These are phyloP conservation scores for Letharia lupina DNA, from an alignment of 495 filamentous ascomycete genomes.

Conservation along the genomic window DNA sequence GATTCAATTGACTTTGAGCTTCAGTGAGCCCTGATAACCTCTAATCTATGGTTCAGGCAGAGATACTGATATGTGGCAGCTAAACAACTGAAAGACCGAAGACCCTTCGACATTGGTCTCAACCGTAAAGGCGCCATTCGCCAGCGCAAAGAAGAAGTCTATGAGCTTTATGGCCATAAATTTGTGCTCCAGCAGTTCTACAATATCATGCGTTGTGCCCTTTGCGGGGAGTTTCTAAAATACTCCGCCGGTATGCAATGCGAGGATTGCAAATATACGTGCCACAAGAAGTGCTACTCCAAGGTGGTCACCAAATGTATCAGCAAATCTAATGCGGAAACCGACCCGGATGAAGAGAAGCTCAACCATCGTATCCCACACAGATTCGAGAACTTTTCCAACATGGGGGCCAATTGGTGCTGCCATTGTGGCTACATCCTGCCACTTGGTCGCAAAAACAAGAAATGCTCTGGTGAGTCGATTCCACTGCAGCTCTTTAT, in stretches of 20 bases:
- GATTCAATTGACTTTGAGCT: constrained; percentile 79
- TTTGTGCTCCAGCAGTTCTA: constrained; percentile 97
- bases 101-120: constrained; percentile 76
- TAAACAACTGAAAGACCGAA: constrained; percentile 59
- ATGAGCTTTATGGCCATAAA: constrained; percentile 98
- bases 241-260: constrained; percentile 99
- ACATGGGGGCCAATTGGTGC: constrained; percentile 98
- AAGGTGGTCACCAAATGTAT: constrained; percentile 99
- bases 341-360: constrained; percentile 96
- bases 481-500: constrained; percentile 6
- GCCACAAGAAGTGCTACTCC: constrained; percentile 90
- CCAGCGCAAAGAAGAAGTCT: constrained; percentile 91
- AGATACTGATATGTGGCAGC: constrained; percentile 40
- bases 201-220: constrained; percentile 99
- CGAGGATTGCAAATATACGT: constrained; percentile 98
- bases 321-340: constrained; percentile 96
- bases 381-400: constrained; percentile 87
- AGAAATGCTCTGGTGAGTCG: constrained; percentile 74
- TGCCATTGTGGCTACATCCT: constrained; percentile 98
- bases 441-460: constrained; percentile 90
- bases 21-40: constrained; percentile 47
- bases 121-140: constrained; percentile 93
- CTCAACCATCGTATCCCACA: constrained; percentile 99
- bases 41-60: not conserved
- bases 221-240: constrained; percentile 97